phyloP scores from a whole-genome alignment of 2,329 filamentous ascomycete genomes.

The Biscogniauxia mediterranea region DNA sequence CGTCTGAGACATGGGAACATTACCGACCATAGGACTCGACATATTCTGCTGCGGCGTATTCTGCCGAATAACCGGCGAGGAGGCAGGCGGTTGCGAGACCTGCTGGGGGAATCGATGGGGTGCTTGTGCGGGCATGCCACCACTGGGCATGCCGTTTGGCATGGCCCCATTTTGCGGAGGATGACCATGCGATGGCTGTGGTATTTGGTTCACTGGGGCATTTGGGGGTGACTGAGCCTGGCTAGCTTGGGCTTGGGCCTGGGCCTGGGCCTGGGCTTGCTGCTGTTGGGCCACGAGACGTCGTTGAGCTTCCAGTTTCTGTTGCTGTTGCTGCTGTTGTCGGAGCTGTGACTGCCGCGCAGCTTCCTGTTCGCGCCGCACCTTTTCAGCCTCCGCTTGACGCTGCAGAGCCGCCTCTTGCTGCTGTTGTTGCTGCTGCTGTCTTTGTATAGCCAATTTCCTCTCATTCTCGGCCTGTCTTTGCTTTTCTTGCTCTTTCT shows the following conservation, averaged over 20 bases:
- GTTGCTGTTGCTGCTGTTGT: constrained; percentile 32
- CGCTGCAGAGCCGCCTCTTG: constrained; percentile 9
- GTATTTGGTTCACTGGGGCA: constrained; percentile 33
- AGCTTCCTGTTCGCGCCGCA: constrained; percentile 33
- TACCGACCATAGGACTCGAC: constrained; percentile 64
- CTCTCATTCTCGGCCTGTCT: constrained; percentile 61
- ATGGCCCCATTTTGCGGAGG: constrained; percentile 40
- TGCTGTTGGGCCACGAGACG: constrained; percentile 11
- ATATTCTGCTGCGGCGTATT: constrained; percentile 63
- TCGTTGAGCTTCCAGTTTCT: constrained; percentile 22
- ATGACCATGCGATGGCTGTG: constrained; percentile 44
- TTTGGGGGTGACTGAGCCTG: constrained; percentile 33
- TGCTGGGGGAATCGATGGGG: constrained; percentile 51
- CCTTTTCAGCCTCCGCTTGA: constrained; percentile 36
- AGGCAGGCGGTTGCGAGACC: constrained; percentile 61
- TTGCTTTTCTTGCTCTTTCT: constrained; percentile 72
- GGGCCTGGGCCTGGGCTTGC: constrained; percentile 30
- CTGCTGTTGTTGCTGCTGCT: constrained; percentile 43
- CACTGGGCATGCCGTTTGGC: constrained; percentile 40
- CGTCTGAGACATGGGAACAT: constrained; percentile 62
- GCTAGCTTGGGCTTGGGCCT: constrained; percentile 31
- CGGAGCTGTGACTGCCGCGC: constrained; percentile 40
- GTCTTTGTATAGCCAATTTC: constrained; percentile 45
- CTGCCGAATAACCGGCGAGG: constrained; percentile 66
- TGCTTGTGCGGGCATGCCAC: constrained; percentile 41